A percentile compares a stretch with the other conserved stretches of the same genome.
Conservation (phyloP, 2,329 filamentous ascomycete genomes). For the Paecilomyces dactylethromorphus region DNA sequence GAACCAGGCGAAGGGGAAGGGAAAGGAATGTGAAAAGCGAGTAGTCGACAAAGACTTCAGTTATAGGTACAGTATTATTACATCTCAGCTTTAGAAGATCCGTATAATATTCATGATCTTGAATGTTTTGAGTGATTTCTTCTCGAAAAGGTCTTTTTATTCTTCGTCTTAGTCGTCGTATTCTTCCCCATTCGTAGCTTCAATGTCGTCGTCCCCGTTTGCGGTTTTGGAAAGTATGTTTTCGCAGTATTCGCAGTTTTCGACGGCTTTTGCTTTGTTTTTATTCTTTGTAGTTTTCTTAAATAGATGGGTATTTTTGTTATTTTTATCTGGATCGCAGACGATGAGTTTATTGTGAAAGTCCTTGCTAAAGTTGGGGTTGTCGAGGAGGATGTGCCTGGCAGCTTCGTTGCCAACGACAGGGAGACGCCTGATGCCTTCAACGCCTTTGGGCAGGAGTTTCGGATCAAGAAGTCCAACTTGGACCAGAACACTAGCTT, state of each 20-base stretch:
- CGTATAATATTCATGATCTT: neutral
- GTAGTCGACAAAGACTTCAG: neutral
- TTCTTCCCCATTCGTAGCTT: neutral
- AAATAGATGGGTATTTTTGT: neutral
- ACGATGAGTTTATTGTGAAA: slow-evolving; percentile 28
- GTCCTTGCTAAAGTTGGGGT: slow-evolving; percentile 25
- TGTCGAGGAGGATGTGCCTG: slow-evolving; percentile 32
- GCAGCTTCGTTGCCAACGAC: slow-evolving; percentile 35
- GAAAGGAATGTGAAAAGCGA: neutral
- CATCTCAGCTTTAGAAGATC: neutral
- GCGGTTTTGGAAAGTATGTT: slow-evolving; percentile 1
- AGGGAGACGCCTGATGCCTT: slow-evolving; percentile 31
- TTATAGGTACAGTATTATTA: neutral
- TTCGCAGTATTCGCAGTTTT: neutral
- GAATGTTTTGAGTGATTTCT: neutral
- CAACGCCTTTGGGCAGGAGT: slow-evolving; percentile 42
- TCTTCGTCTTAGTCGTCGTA: neutral
- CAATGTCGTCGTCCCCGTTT: neutral
- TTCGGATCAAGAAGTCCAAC: slow-evolving; percentile 53
- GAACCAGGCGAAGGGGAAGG: neutral
- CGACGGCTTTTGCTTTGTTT: slow-evolving; percentile 2
- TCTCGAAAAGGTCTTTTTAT: neutral
- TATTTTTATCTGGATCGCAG: neutral
- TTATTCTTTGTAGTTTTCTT: neutral
- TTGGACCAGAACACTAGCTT: slow-evolving; percentile 55